Evolutionary conservation across 805 yeast species (phyloP), one percentile per base, ranked within the genome.

Genomic region (Naumovozyma baii): DNA sequence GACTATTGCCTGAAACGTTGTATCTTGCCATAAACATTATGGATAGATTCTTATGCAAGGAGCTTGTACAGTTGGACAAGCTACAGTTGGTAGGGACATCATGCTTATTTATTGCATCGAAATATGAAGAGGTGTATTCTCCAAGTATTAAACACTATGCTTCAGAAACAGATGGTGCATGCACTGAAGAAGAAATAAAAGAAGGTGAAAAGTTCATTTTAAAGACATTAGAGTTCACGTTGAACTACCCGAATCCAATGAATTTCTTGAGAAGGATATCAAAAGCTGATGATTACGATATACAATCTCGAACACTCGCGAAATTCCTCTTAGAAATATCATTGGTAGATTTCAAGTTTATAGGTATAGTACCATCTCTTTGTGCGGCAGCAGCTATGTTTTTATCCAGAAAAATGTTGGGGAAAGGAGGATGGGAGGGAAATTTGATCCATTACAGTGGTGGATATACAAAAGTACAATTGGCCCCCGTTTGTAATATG

Each of bases 271-370:
- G 95, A 56, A 72, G 95, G 56, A 81, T 86, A 33, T 83, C 95
- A 29, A 85, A 83, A 55, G 95, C 95, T 34, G 96, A 87, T 61
- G 84, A 81, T 54, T 87, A 86, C 61, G 92, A 86, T 59, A 78
- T 81, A 39, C 81, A 78, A 54, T 75, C 87, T 32, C 75, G 95
- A 62, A 83, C 94, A 5, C 67, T 84, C 46, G 95, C 92, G 19
- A 87, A 87, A 59, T 86, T 83, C 59, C 63, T 88, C 37, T 61
- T 88, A 43, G 96, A 88, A 56, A 76, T 83, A 36, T 71, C 87
- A 20, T 69, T 80, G 28, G 77, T 85, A 43, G 94, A 83, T 55
- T 79, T 80, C 54, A 73, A 72, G 52, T 83, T 87, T 51, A 74
- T 86, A 49, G 81, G 82, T 16, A 64, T 72, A 45, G 72, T 75